A percentile compares a stretch with the other conserved stretches of the same genome.
Conservation (phyloP, 1,284 basidiomycete genomes). For the Rhodotorula glutinis region DNA sequence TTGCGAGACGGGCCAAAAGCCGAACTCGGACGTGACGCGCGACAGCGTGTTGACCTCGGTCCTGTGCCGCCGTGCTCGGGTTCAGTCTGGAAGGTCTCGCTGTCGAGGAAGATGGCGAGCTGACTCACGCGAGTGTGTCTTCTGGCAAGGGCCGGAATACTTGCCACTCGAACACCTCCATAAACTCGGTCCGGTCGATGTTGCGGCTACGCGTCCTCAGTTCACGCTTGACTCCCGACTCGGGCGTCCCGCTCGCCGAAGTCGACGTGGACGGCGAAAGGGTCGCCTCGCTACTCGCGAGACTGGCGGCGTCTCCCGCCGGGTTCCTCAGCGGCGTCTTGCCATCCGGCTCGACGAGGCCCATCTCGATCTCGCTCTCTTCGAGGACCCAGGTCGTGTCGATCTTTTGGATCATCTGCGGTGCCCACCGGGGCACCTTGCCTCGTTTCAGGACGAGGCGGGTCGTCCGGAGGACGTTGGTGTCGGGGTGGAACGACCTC, state of each 20-base stretch:
- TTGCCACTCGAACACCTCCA: slow-evolving; percentile 39
- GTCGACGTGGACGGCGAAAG: too few relatives aligned
- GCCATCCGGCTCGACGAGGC: slow-evolving; percentile 6
- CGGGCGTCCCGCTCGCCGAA: too few relatives aligned
- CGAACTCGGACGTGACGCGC: slow-evolving; percentile 37
- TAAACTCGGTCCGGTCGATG: slow-evolving; percentile 32
- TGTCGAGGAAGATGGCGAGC: too few relatives aligned
- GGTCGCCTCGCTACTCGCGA: too few relatives aligned
- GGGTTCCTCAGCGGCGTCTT: neutral
- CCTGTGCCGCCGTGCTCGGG: too few relatives aligned
- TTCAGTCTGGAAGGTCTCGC: too few relatives aligned
- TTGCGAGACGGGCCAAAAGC: slow-evolving; percentile 34
- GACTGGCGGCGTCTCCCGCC: neutral
- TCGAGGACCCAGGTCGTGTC: slow-evolving; percentile 40
- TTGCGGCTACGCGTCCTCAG: slow-evolving; percentile 33
- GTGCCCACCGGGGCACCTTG: slow-evolving; percentile 51
- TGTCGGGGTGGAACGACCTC: slow-evolving; percentile 37
- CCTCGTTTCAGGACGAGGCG: slow-evolving; percentile 50
- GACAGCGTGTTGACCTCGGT: slow-evolving; percentile 30
- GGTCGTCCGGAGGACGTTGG: slow-evolving; percentile 45
- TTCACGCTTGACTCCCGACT: neutral
- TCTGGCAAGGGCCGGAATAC: slow-evolving; percentile 6
- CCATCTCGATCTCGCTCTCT: slow-evolving; percentile 32
- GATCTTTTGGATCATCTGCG: slow-evolving; percentile 44
- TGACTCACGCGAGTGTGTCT: slow-evolving; percentile 24